A percentile compares a stretch with the other conserved stretches of the same genome.
These are phyloP conservation scores for Priceomyces castillae DNA, from an alignment of 805 yeast species.

Conservation along the genomic window DNA sequence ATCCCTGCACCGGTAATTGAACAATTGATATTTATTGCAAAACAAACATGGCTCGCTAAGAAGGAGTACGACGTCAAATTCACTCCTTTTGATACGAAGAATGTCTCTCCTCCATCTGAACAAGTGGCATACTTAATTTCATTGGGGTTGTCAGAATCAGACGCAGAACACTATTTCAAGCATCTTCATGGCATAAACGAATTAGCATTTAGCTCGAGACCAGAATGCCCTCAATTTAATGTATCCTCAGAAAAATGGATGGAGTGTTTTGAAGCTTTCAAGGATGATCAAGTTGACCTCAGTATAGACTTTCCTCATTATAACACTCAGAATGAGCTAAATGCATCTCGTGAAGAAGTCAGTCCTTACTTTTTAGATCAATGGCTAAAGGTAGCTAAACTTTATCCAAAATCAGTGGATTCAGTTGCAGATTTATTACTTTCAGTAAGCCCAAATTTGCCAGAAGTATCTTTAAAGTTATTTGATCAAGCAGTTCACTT, in stretches of 20 bases:
- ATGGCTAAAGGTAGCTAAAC: slow-evolving; percentile 19
- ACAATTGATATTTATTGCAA: slow-evolving; percentile 44
- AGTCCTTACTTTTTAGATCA: slow-evolving; percentile 8
- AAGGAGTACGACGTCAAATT: slow-evolving; percentile 33
- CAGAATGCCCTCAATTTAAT: slow-evolving; percentile 19
- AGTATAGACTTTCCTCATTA: slow-evolving; percentile 12
- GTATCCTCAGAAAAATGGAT: slow-evolving; percentile 15
- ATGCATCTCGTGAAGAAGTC: slow-evolving; percentile 7
- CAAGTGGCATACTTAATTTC: slow-evolving; percentile 25
- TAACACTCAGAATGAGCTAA: slow-evolving; percentile 8
- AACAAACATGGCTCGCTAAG: slow-evolving; percentile 37
- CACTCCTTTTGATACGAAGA: slow-evolving; percentile 29
- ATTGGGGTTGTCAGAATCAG: slow-evolving; percentile 21
- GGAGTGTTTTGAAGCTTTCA: slow-evolving; percentile 8
- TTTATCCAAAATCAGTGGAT: slow-evolving; percentile 18
- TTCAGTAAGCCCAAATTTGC: slow-evolving; percentile 5
- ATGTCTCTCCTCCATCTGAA: slow-evolving; percentile 39
- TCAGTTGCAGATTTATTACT: slow-evolving; percentile 21
- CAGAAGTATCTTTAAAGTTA: slow-evolving; percentile 8
- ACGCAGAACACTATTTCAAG: slow-evolving; percentile 29
- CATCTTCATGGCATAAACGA: slow-evolving; percentile 17
- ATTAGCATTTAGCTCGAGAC: slow-evolving; percentile 10
- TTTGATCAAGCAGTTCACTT: slow-evolving; percentile 13
- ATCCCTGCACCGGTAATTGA: slow-evolving; percentile 42
- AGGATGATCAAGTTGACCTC: slow-evolving; percentile 8